Conservation (phyloP, 768 basidiomycete species). For the Scleroderma citrinum region DNA sequence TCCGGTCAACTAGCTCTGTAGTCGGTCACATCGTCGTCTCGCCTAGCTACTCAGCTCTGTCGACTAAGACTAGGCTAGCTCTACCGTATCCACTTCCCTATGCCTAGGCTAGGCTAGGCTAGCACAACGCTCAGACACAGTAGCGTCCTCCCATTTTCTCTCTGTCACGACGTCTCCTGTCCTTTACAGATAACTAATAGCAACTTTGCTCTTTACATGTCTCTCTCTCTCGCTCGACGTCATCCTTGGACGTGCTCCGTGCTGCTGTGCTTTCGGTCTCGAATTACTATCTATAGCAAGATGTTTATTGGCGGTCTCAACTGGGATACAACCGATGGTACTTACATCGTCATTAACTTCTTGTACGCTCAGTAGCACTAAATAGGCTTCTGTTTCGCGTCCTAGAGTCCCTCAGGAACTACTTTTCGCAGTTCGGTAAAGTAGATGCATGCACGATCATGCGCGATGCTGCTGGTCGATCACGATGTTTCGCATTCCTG, state of each 20-base stretch:
- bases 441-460: constrained; percentile 98
- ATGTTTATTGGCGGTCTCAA: constrained; percentile 99
- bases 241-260: constrained; percentile 20
- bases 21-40: constrained; percentile 37
- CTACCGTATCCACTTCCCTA: constrained; percentile 64
- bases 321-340: constrained; percentile 99
- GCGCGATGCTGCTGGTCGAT: constrained; percentile 92
- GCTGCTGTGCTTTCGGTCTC: constrained; percentile 18
- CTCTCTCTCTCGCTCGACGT: constrained; percentile 13
- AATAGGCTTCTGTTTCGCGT: constrained; percentile 18
- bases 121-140: constrained; percentile 55
- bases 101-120: constrained; percentile 80
- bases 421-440: constrained; percentile 94
- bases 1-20: constrained; percentile 27
- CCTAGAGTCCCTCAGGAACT: constrained; percentile 69
- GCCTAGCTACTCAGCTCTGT: constrained; percentile 47
- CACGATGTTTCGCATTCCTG: constrained; percentile 95
- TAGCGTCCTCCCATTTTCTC: constrained; percentile 61
- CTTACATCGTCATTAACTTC: constrained; percentile 35
- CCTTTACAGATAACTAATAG: constrained; percentile 76
- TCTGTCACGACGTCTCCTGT: constrained; percentile 57
- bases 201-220: constrained; percentile 46
- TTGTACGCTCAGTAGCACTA: constrained; percentile 38
- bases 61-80: constrained; percentile 69
- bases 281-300: constrained; percentile 62